phyloP scores from a whole-genome alignment of 768 basidiomycete species.

The Mycena albidolilacea region DNA sequence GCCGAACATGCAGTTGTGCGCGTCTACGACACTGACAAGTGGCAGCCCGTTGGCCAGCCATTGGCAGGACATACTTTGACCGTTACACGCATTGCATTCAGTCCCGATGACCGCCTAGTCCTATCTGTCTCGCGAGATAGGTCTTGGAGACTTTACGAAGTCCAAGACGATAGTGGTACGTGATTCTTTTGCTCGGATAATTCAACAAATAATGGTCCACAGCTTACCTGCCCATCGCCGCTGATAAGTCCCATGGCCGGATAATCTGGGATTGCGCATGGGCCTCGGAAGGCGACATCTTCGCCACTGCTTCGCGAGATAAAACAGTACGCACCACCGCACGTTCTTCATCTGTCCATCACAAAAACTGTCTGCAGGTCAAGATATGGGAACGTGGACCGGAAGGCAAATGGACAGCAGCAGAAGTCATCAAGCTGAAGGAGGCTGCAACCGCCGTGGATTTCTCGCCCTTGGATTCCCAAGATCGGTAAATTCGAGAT shows the following conservation, averaged over 20 bases:
- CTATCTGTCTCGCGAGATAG: conserved; percentile 93
- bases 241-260: conserved; percentile 89
- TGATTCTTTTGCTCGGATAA: background rate
- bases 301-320: conserved; percentile 95
- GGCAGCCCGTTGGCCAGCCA: conserved; percentile 78
- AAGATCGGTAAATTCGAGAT: conserved; percentile 57
- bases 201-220: background rate
- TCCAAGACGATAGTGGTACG: conserved; percentile 57
- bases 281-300: conserved; percentile 81
- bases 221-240: conserved; percentile 76
- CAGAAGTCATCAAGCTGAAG: conserved; percentile 74
- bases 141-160: conserved; percentile 88
- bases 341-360: background rate
- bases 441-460: conserved; percentile 90
- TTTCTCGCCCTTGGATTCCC: conserved; percentile 59
- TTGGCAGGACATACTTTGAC: conserved; percentile 90
- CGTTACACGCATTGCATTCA: conserved; percentile 92
- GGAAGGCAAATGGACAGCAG: conserved; percentile 67
- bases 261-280: conserved; percentile 98
- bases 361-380: conserved; percentile 63
- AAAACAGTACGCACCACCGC: conserved; percentile 77
- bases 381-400: conserved; percentile 80
- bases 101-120: conserved; percentile 83
- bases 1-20: conserved; percentile 93
- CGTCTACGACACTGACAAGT: conserved; percentile 81